phyloP scores from a whole-genome alignment of 768 basidiomycete species.

The Suillus hirtellus region DNA sequence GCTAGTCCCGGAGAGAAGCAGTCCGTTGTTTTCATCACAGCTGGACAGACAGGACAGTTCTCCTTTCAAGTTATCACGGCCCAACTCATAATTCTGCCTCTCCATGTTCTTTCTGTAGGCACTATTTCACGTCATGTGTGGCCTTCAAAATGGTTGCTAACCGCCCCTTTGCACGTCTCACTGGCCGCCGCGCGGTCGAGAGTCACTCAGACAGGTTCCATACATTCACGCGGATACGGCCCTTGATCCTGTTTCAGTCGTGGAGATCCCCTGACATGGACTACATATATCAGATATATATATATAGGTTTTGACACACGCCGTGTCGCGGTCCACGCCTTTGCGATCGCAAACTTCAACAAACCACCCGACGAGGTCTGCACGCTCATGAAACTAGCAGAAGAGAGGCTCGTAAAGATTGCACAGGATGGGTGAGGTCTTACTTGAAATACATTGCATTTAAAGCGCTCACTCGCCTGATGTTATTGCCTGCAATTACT shows the following conservation, averaged over 20 bases:
- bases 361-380: constrained; percentile 84
- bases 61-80: constrained; percentile 14
- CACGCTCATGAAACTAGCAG: constrained; percentile 82
- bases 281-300: constrained; percentile 77
- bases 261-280: background rate
- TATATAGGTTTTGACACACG: constrained; percentile 77
- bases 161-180: constrained; percentile 77
- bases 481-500: background rate
- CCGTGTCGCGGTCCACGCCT: constrained; percentile 93
- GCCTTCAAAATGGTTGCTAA: constrained; percentile 99
- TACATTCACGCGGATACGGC: constrained; percentile 71
- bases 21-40: too few relatives aligned
- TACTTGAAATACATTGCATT: background rate
- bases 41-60: background rate
- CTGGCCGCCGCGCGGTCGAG: constrained; percentile 60
- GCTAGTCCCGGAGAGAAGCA: too few relatives aligned
- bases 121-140: constrained; percentile 89
- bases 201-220: constrained; percentile 87
- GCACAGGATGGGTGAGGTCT: constrained; percentile 72
- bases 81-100: constrained; percentile 44
- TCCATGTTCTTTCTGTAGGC: constrained; percentile 72
- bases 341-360: constrained; percentile 96
- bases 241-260: background rate
- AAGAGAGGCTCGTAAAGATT: constrained; percentile 77
- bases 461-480: background rate